Percentiles rank a stretch among this genome's conserved stretches.
phyloP scores from a whole-genome alignment of 2,329 filamentous ascomycete species.

The Nemania bipapillata region DNA sequence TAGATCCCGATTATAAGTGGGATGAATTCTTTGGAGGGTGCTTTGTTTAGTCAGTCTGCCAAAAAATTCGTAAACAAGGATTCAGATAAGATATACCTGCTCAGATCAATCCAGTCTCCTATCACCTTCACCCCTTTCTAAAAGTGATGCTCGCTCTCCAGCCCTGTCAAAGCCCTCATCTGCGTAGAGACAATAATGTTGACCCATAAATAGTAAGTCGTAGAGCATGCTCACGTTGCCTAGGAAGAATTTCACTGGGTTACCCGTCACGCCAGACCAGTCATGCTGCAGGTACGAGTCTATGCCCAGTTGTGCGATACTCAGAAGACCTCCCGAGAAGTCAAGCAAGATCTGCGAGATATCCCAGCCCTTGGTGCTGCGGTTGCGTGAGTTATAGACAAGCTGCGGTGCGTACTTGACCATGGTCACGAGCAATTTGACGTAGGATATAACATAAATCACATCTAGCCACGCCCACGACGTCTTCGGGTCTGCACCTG shows the following conservation, averaged over 20 bases:
- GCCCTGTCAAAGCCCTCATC: constrained; percentile 46
- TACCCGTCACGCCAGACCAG: constrained; percentile 91
- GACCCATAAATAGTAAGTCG: constrained; percentile 84
- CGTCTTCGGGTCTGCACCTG: constrained; percentile 54
- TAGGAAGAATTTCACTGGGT: constrained; percentile 88
- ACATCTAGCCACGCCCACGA: constrained; percentile 73
- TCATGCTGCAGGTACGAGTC: constrained; percentile 86
- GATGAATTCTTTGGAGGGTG: not conserved
- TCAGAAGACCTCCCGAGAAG: constrained; percentile 81
- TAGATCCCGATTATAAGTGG: not conserved
- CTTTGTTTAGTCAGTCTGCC: not conserved
- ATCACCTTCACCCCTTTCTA: constrained; percentile 49
- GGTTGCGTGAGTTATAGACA: constrained; percentile 82
- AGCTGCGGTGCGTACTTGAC: constrained; percentile 94
- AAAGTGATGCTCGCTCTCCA: constrained; percentile 53
- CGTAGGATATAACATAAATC: constrained; percentile 78
- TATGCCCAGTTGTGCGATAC: constrained; percentile 81
- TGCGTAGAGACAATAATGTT: constrained; percentile 86
- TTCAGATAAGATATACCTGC: not conserved
- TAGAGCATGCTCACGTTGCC: constrained; percentile 88
- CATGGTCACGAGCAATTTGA: constrained; percentile 88
- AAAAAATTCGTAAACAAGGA: not conserved
- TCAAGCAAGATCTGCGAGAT: constrained; percentile 88
- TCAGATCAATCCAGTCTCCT: constrained; percentile 50
- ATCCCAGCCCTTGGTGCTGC: constrained; percentile 87